phyloP scores from a whole-genome alignment of 257 asterid genomes.

The Solanum bulbocastanum region DNA sequence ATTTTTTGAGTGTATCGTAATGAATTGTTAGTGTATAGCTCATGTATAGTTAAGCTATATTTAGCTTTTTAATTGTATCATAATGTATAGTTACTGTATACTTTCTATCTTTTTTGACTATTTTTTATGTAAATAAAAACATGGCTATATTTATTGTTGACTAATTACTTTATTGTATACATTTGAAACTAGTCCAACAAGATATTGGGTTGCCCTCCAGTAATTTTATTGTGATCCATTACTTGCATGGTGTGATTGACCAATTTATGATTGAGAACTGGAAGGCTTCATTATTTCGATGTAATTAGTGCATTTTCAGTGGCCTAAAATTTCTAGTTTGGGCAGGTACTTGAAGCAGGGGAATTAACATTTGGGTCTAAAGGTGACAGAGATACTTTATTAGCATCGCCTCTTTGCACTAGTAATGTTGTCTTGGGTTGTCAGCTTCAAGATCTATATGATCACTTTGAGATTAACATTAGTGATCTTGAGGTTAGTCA shows the following conservation, averaged over 20 bases:
- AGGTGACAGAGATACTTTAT: constrained; percentile 26
- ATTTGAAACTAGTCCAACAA: background rate
- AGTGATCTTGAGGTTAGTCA: constrained; percentile 57
- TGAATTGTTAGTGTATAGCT: background rate
- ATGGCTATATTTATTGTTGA: background rate
- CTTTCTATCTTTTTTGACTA: background rate
- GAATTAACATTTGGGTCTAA: constrained; percentile 46
- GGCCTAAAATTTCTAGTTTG: constrained; percentile 11
- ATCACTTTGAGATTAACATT: constrained; percentile 47
- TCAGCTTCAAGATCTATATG: constrained; percentile 62
- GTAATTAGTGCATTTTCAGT: background rate
- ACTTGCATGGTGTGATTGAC: background rate
- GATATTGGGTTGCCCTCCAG: background rate
- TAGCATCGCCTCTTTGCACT: constrained; percentile 14
- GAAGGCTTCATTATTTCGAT: background rate
- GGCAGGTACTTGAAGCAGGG: constrained; percentile 63
- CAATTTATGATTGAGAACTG: background rate
- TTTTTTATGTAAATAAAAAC: background rate
- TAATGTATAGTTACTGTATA: background rate
- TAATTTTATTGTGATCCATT: background rate
- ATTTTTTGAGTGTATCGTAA: background rate
- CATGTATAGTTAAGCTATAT: background rate
- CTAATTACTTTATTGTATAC: background rate
- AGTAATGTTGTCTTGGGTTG: constrained; percentile 23
- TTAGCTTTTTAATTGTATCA: background rate